phyloP scores from a whole-genome alignment of 495 filamentous ascomycete species.

The Acidomyces sp. region DNA sequence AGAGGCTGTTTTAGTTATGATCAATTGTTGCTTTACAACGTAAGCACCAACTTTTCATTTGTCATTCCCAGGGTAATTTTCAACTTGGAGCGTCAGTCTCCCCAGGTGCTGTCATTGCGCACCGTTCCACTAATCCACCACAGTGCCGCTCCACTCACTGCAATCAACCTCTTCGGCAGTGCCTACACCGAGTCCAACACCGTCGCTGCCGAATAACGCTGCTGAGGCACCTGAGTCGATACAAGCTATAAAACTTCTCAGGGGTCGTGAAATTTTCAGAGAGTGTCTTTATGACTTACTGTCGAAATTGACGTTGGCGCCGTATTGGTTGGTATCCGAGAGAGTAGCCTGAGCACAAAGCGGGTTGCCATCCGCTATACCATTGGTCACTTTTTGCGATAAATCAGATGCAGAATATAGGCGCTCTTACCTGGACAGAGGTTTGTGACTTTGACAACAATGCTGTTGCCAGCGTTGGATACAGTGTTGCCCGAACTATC shows the following conservation, averaged over 20 bases:
- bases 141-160: constrained; percentile 13
- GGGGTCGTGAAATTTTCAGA: too few species aligned
- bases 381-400: too few species aligned
- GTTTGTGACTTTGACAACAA: constrained; percentile 29
- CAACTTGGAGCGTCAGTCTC: too few species aligned
- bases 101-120: too few species aligned
- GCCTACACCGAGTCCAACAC: constrained; percentile 23
- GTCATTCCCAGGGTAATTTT: too few species aligned
- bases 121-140: constrained; percentile 6
- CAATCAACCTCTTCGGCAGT: constrained; percentile 24
- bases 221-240: constrained; percentile 25
- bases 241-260: constrained; percentile 21
- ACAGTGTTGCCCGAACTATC: constrained; percentile 21
- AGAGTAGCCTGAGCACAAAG: neutral
- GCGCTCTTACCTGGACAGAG: constrained; percentile 22
- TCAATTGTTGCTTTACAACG: too few species aligned
- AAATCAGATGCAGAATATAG: too few species aligned
- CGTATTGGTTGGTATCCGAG: constrained; percentile 23
- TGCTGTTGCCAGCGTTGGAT: constrained; percentile 19
- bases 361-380: neutral
- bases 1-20: too few species aligned
- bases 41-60: too few species aligned
- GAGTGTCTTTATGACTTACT: neutral
- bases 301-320: constrained; percentile 29
- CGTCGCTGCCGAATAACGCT: constrained; percentile 27